phyloP scores from a whole-genome alignment of 2,329 filamentous ascomycete genomes.

The Basipetospora chlamydospora region DNA sequence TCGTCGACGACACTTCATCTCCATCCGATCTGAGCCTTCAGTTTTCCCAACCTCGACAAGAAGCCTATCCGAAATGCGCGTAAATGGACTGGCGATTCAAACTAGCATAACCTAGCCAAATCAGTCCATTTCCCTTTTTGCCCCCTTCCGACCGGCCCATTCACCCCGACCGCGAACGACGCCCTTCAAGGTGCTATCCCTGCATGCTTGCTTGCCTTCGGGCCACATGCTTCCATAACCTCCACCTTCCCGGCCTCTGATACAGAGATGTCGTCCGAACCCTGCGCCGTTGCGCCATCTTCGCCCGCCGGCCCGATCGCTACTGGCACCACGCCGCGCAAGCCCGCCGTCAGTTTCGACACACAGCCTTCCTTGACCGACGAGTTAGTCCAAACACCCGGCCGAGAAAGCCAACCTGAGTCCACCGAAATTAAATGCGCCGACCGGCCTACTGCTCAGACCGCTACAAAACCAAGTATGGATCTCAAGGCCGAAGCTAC shows the following conservation, averaged over 20 bases:
- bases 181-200: too few species aligned
- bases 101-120: neutral
- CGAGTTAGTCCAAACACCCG: too few species aligned
- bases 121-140: neutral
- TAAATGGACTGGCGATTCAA: constrained; percentile 1
- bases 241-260: neutral
- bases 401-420: too few species aligned
- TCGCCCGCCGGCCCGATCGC: neutral
- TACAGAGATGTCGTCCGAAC: constrained; percentile 5
- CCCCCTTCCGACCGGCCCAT: neutral
- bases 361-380: neutral
- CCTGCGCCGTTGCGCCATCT: constrained; percentile 1
- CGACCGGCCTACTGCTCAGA: constrained; percentile 22
- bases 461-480: constrained; percentile 47
- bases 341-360: constrained; percentile 3
- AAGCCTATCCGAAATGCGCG: neutral
- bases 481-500: constrained; percentile 42
- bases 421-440: constrained; percentile 17
- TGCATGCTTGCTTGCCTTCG: too few species aligned
- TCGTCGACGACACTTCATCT: too few species aligned
- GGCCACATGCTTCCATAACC: constrained; percentile 3
- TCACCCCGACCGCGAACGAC: too few species aligned
- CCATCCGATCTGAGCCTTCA: too few species aligned
- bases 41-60: too few species aligned
- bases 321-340: neutral